Conservation (phyloP, 2,329 filamentous ascomycete genomes). For the Epichloe festucae region DNA sequence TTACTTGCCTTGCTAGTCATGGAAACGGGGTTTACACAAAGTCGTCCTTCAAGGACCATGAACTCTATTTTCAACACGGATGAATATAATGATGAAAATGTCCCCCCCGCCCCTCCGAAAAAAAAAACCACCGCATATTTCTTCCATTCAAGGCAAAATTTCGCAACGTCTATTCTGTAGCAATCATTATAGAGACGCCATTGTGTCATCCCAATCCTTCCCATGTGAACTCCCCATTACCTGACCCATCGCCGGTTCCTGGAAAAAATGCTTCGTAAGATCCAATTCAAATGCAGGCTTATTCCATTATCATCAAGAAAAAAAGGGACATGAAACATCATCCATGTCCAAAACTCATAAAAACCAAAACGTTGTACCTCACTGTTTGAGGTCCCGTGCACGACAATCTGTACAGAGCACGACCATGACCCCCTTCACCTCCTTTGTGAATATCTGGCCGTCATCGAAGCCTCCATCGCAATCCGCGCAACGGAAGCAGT, state of each 20-base stretch:
- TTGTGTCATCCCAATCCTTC: not conserved
- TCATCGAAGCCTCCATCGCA: constrained; percentile 50
- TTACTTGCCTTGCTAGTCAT: not conserved
- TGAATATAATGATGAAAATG: not conserved
- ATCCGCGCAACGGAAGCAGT: constrained; percentile 71
- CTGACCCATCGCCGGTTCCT: not conserved
- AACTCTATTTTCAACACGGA: not conserved
- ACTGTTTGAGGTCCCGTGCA: constrained; percentile 44
- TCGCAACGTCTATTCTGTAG: not conserved
- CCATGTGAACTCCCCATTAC: not conserved
- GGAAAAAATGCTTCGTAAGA: not conserved
- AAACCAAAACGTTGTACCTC: constrained; percentile 8
- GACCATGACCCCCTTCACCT: constrained; percentile 33
- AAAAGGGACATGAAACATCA: not conserved
- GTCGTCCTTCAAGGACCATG: not conserved
- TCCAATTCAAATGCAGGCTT: constrained; percentile 2
- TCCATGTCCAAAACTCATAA: not conserved
- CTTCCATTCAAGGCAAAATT: not conserved
- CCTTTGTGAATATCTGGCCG: constrained; percentile 50
- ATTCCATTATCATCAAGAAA: not conserved
- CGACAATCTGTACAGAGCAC: constrained; percentile 51
- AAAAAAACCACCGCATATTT: not conserved
- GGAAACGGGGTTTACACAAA: not conserved
- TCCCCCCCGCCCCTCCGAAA: not conserved
- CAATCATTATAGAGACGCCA: not conserved